Evolutionary conservation across 768 basidiomycete genomes (phyloP).

Genomic region (Termitomyces titanicus): DNA sequence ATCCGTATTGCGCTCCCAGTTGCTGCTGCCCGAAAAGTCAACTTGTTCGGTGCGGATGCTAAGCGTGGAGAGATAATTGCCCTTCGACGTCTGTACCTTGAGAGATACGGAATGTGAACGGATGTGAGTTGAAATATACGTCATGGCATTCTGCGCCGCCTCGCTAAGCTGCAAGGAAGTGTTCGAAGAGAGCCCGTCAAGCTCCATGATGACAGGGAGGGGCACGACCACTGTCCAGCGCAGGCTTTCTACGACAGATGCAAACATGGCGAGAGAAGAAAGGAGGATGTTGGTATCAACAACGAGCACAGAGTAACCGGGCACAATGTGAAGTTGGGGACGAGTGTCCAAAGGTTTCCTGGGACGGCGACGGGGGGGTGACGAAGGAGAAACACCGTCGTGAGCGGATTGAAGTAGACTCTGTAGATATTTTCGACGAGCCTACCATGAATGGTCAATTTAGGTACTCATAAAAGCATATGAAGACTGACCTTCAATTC

Average conservation of each 20-base stretch:
- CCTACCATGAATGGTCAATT: conserved; percentile 36
- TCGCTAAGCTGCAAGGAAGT: conserved; percentile 59
- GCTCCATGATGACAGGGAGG: conserved; percentile 93
- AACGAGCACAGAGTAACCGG: conserved; percentile 89
- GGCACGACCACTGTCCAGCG: conserved; percentile 90
- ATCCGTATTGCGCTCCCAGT: conserved; percentile 80
- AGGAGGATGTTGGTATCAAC: conserved; percentile 95
- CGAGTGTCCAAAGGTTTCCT: conserved; percentile 28
- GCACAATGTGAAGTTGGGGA: conserved; percentile 52
- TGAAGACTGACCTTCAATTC: conserved; percentile 65
- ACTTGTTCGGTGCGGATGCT: conserved; percentile 82
- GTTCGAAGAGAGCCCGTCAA: conserved; percentile 83
- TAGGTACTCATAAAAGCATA: conserved; percentile 1
- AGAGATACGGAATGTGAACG: conserved; percentile 72
- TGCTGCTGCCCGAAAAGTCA: conserved; percentile 51
- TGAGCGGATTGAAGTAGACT: conserved; percentile 54
- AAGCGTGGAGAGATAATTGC: conserved; percentile 87
- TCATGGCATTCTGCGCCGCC: conserved; percentile 68
- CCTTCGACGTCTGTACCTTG: conserved; percentile 93
- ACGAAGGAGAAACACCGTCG: conserved; percentile 23
- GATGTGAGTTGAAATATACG: conserved; percentile 73
- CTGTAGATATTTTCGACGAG: conserved; percentile 71
- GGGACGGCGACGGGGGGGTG: conserved; percentile 20
- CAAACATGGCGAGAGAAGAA: conserved; percentile 71
- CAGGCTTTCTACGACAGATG: conserved; percentile 72